Conservation (phyloP, 2,329 filamentous ascomycete genomes). For the Juglanconis juglandina region DNA sequence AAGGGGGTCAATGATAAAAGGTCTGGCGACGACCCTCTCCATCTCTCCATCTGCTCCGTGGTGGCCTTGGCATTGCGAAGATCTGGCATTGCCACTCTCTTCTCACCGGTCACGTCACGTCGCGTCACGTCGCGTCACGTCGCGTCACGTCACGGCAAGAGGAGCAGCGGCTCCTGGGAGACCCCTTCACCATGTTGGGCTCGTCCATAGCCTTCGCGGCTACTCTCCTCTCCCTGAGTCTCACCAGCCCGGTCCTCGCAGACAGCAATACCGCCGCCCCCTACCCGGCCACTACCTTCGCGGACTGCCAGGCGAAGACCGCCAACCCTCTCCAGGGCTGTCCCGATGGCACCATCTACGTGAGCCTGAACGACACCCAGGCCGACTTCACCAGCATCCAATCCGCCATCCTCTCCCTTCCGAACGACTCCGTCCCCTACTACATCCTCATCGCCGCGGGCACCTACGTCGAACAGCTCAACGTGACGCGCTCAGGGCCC, state of each 20-base stretch:
- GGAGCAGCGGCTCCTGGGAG: background rate
- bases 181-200: conserved; percentile 11
- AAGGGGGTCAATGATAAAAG: background rate
- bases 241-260: conserved; percentile 15
- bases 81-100: too few species aligned
- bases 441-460: conserved; percentile 60
- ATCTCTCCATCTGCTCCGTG: background rate
- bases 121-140: too few species aligned
- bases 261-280: conserved; percentile 11
- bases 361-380: conserved; percentile 32
- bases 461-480: conserved; percentile 61
- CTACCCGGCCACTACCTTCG: conserved; percentile 27
- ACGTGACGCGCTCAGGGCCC: conserved; percentile 59
- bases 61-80: background rate
- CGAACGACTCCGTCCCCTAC: conserved; percentile 39
- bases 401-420: conserved; percentile 37
- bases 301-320: conserved; percentile 31
- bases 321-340: conserved; percentile 34
- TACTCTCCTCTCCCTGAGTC: conserved; percentile 3
- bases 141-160: background rate
- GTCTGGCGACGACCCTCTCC: background rate
- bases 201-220: conserved; percentile 14
- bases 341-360: conserved; percentile 38
- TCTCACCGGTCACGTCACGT: too few species aligned
- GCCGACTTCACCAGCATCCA: conserved; percentile 38